A percentile compares a stretch with the other conserved stretches of the same genome.
Evolutionary conservation across 2,329 filamentous ascomycete genomes (phyloP).

Genomic region (Colletotrichum liaoningense): DNA sequence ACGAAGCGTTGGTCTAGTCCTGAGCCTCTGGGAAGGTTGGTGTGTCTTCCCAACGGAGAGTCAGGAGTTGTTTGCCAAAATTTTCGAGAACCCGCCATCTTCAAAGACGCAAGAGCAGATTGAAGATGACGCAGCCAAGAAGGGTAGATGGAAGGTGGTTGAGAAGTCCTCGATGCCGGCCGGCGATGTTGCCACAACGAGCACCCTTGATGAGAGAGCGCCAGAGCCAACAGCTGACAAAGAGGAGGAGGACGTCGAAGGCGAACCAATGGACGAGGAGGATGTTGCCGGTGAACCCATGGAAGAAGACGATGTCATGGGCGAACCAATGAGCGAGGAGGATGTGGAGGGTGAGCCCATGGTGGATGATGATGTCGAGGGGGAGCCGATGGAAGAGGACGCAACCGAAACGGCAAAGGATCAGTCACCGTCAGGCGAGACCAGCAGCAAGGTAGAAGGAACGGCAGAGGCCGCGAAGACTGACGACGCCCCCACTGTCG

Average conservation of each 20-base stretch:
- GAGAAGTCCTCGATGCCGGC: slow-evolving; percentile 47
- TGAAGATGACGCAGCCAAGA: slow-evolving; percentile 47
- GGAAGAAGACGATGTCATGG: slow-evolving; percentile 56
- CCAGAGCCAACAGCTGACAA: slow-evolving; percentile 18
- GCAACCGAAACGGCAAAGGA: slow-evolving; percentile 40
- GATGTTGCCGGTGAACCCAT: slow-evolving; percentile 58
- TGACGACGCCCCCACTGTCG: slow-evolving; percentile 15
- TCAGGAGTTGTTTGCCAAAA: slow-evolving; percentile 76
- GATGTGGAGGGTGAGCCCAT: slow-evolving; percentile 52
- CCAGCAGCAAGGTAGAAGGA: slow-evolving; percentile 8
- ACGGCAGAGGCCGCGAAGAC: slow-evolving; percentile 37
- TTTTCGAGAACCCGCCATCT: slow-evolving; percentile 77
- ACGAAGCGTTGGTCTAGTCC: slow-evolving; percentile 75
- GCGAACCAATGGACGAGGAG: slow-evolving; percentile 55
- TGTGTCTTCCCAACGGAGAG: slow-evolving; percentile 79
- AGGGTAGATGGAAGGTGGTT: slow-evolving; percentile 63
- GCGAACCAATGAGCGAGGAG: slow-evolving; percentile 54
- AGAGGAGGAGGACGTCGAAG: slow-evolving; percentile 52
- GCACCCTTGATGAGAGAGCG: slow-evolving; percentile 19
- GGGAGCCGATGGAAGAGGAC: slow-evolving; percentile 58
- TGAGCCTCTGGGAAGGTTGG: slow-evolving; percentile 79
- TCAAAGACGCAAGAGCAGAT: slow-evolving; percentile 43
- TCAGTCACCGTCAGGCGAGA: slow-evolving; percentile 26
- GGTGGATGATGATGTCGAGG: slow-evolving; percentile 62
- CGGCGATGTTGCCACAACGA: slow-evolving; percentile 22